Conservation (phyloP, 768 basidiomycete genomes). For the Kwoniella europaea region DNA sequence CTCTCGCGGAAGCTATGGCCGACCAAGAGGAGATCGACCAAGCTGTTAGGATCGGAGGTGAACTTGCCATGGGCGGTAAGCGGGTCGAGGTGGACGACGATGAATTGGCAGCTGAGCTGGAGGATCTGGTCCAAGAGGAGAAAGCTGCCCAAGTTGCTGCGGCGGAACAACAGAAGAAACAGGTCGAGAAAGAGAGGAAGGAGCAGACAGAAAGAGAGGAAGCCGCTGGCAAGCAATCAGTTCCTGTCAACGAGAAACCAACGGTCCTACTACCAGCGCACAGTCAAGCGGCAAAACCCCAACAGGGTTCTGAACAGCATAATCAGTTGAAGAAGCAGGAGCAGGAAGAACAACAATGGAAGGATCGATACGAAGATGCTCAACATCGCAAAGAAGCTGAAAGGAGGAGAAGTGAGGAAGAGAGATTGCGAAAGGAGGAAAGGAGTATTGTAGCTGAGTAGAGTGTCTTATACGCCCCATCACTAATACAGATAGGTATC, state of each 20-base stretch:
- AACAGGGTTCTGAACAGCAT: not conserved
- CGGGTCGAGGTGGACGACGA: constrained; percentile 62
- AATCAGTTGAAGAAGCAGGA: not conserved
- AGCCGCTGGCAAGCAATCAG: constrained; percentile 28
- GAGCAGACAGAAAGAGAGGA: constrained; percentile 11
- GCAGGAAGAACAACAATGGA: constrained; percentile 23
- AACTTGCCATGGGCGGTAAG: constrained; percentile 64
- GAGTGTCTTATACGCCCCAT: not conserved
- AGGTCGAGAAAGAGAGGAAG: constrained; percentile 9
- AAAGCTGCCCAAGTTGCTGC: constrained; percentile 54
- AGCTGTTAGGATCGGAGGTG: constrained; percentile 71
- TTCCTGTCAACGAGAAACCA: not conserved
- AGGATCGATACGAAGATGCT: constrained; percentile 36
- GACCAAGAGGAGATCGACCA: constrained; percentile 83
- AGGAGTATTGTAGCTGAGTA: constrained; percentile 34
- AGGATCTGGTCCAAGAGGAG: constrained; percentile 63
- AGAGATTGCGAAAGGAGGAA: constrained; percentile 37
- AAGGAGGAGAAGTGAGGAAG: constrained; percentile 32
- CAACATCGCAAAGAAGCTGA: constrained; percentile 41
- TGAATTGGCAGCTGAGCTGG: constrained; percentile 71
- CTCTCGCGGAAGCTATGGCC: constrained; percentile 78
- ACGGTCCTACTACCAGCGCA: not conserved
- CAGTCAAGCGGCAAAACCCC: not conserved
- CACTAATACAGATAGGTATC: no score
- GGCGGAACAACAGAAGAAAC: constrained; percentile 7